Conservation (phyloP, 2,329 filamentous ascomycete species). For the Fusarium heterosporum region DNA sequence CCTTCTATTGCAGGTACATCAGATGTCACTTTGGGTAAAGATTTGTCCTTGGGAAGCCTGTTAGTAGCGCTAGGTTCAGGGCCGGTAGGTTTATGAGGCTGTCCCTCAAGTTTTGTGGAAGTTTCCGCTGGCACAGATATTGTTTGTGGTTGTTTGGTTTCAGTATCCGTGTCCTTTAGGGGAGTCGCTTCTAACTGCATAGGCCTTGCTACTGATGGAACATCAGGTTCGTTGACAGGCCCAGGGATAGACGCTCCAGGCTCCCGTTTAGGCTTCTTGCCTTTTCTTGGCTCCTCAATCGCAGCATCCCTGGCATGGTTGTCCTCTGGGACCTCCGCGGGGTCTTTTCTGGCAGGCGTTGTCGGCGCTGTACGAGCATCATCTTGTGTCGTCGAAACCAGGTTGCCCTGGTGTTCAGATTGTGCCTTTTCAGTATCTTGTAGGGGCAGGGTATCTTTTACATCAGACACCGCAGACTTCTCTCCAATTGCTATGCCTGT, state of each 20-base stretch:
- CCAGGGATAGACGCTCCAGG: not conserved
- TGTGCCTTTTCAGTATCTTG: conserved; percentile 6
- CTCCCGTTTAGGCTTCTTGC: not conserved
- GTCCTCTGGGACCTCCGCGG: not conserved
- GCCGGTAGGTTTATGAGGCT: not conserved
- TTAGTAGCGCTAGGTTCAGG: not conserved
- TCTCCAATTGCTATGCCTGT: conserved; percentile 6
- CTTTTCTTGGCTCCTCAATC: not conserved
- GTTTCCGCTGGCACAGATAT: not conserved
- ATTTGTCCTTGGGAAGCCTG: not conserved
- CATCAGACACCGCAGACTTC: not conserved
- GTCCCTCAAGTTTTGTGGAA: not conserved
- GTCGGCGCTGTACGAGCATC: not conserved
- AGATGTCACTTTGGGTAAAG: not conserved
- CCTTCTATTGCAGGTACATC: conserved; percentile 1
- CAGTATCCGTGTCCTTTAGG: not conserved
- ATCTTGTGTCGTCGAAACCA: not conserved
- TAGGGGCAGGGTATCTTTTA: not conserved
- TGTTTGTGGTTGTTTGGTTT: not conserved
- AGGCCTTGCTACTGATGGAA: not conserved
- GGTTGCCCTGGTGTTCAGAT: not conserved
- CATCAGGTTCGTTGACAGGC: not conserved
- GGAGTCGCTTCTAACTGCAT: not conserved
- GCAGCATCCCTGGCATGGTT: not conserved
- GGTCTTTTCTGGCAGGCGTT: not conserved